phyloP scores from a whole-genome alignment of 2,329 filamentous ascomycete genomes.

The Alternaria burnsii region DNA sequence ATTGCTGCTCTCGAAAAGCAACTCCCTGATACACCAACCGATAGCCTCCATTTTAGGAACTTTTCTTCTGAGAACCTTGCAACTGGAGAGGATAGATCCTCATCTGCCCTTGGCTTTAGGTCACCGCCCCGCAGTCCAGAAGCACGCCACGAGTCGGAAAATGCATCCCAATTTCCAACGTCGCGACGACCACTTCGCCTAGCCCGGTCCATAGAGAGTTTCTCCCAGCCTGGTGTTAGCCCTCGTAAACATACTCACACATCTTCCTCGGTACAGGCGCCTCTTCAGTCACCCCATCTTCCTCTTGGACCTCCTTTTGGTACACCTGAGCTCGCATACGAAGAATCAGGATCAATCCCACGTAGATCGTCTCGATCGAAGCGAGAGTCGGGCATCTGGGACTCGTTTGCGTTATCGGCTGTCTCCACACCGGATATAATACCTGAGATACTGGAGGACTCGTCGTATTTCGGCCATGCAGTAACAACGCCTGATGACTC shows the following conservation, averaged over 20 bases:
- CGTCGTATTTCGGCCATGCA: slow-evolving; percentile 48
- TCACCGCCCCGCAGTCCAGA: slow-evolving; percentile 39
- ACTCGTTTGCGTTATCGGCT: slow-evolving; percentile 35
- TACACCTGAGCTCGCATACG: slow-evolving; percentile 25
- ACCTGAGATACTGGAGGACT: slow-evolving; percentile 41
- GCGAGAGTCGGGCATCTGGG: slow-evolving; percentile 47
- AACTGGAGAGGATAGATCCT: slow-evolving; percentile 24
- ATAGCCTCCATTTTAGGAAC: slow-evolving; percentile 52
- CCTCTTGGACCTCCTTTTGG: slow-evolving; percentile 32
- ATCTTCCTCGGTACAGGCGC: slow-evolving; percentile 52
- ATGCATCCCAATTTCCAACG: slow-evolving; percentile 16
- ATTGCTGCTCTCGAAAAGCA: slow-evolving; percentile 60
- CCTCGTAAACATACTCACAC: slow-evolving; percentile 50
- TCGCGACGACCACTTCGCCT: slow-evolving; percentile 35
- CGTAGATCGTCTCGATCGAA: slow-evolving; percentile 27
- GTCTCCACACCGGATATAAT: slow-evolving; percentile 27
- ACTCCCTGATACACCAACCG: slow-evolving; percentile 55
- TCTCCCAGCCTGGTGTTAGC: slow-evolving; percentile 61
- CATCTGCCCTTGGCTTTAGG: slow-evolving; percentile 24
- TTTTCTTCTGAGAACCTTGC: slow-evolving; percentile 39
- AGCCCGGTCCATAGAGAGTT: slow-evolving; percentile 59
- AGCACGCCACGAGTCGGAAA: slow-evolving; percentile 17
- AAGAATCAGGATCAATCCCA: background rate
- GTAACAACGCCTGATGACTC: slow-evolving; percentile 55
- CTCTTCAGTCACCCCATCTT: slow-evolving; percentile 49